Evolutionary conservation across 169 alveolate species (phyloP).

Genomic region (Plasmodium falciparum): DNA sequence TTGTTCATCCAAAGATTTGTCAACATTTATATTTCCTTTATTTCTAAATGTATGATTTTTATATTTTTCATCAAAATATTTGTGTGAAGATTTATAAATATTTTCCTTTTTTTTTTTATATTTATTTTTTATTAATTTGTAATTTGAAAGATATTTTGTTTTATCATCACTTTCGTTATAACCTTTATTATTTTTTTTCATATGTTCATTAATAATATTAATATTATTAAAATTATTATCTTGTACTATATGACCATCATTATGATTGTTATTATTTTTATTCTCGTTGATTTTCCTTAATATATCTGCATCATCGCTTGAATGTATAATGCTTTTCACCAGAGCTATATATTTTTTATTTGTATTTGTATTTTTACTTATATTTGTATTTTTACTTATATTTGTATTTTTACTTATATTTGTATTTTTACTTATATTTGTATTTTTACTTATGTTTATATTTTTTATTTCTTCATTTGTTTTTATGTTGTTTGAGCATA

Average conservation of each 20-base stretch:
- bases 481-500: too few relatives aligned
- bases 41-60: background rate
- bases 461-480: too few relatives aligned
- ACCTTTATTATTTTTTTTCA: too few relatives aligned
- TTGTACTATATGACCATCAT: too few relatives aligned
- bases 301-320: constrained; percentile 13
- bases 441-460: background rate
- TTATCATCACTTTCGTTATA: too few relatives aligned
- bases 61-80: background rate
- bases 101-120: background rate
- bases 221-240: too few relatives aligned
- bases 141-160: background rate
- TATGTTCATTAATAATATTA: too few relatives aligned
- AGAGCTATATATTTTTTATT: constrained; percentile 8
- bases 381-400: constrained; percentile 1
- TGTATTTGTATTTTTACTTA: background rate
- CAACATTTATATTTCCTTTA: background rate
- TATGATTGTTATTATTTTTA: too few relatives aligned
- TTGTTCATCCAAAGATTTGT: background rate
- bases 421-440: background rate
- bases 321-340: constrained; percentile 33
- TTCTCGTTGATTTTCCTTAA: too few relatives aligned
- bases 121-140: constrained; percentile 1
- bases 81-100: background rate
- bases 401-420: background rate